Percentiles rank a stretch among this genome's conserved stretches.
Evolutionary conservation across 495 filamentous ascomycete species (phyloP).

Genomic region (Barbatosphaeria neglecta): DNA sequence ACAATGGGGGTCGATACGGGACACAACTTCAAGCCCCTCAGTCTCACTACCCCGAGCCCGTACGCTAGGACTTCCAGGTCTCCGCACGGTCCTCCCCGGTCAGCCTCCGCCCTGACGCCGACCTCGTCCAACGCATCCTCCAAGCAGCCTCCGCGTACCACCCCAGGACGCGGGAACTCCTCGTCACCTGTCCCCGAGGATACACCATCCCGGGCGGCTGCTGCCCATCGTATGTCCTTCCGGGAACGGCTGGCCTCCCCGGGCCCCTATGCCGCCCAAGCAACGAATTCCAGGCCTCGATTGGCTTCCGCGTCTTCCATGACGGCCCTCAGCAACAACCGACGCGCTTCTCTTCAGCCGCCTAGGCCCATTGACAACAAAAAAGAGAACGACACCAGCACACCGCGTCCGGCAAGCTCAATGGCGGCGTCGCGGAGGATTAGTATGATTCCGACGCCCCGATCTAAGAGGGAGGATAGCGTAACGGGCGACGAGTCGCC

Average conservation of each 20-base stretch:
- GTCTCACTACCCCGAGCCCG: constrained; percentile 49
- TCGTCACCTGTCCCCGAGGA: constrained; percentile 29
- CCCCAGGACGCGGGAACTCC: constrained; percentile 27
- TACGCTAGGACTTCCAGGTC: constrained; percentile 44
- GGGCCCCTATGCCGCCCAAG: constrained; percentile 17
- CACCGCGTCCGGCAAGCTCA: constrained; percentile 35
- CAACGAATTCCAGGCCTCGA: constrained; percentile 21
- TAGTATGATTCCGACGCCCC: constrained; percentile 42
- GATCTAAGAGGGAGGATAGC: constrained; percentile 6
- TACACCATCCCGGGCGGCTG: constrained; percentile 20
- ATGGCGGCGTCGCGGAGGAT: constrained; percentile 29
- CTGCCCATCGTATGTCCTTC: constrained; percentile 32
- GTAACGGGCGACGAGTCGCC: constrained; percentile 25
- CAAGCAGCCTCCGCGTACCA: constrained; percentile 35
- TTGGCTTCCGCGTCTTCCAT: constrained; percentile 15
- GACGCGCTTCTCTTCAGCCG: constrained; percentile 36
- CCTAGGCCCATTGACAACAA: constrained; percentile 12
- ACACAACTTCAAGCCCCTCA: constrained; percentile 57
- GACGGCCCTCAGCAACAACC: constrained; percentile 20
- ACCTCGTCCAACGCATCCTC: constrained; percentile 20
- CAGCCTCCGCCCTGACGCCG: constrained; percentile 24
- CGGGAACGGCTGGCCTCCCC: constrained; percentile 36
- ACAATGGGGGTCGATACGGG: constrained; percentile 54
- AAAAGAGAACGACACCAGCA: constrained; percentile 7
- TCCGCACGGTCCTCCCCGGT: constrained; percentile 17